These are phyloP conservation scores for Soucietia sequanensis DNA, from an alignment of 805 yeast genomes.

Conservation along the genomic window DNA sequence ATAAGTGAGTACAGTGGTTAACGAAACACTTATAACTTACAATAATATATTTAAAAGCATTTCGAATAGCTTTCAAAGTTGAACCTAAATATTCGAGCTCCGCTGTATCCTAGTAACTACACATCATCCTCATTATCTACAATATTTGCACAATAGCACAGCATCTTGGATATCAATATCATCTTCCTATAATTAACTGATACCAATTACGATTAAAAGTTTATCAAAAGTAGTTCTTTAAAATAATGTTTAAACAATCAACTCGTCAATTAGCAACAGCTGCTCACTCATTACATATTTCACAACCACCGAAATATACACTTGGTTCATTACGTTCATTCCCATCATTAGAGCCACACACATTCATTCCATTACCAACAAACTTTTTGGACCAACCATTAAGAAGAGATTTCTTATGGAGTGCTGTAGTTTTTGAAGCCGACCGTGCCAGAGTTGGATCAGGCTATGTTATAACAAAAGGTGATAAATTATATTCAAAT, in stretches of 20 bases:
- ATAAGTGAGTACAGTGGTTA: no score
- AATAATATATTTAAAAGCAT: no score
- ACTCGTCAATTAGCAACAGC: slow-evolving; percentile 31
- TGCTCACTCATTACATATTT: slow-evolving; percentile 22
- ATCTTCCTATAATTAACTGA: no score
- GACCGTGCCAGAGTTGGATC: slow-evolving; percentile 89
- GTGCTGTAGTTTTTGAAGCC: slow-evolving; percentile 89
- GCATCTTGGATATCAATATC: no score
- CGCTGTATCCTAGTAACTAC: no score
- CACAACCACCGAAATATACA: slow-evolving; percentile 65
- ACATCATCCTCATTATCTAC: no score
- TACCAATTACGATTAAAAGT: no score
- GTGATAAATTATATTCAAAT: slow-evolving; percentile 82
- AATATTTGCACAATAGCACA: no score
- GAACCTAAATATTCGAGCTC: no score
- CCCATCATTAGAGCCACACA: slow-evolving; percentile 87
- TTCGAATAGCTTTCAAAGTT: no score
- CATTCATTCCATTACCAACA: slow-evolving; percentile 73
- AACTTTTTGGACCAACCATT: slow-evolving; percentile 69
- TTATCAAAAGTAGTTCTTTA: no score
- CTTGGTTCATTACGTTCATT: slow-evolving; percentile 76
- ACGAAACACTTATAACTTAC: no score
- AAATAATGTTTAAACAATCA: slow-evolving; percentile 25
- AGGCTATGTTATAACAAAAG: slow-evolving; percentile 80
- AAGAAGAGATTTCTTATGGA: slow-evolving; percentile 92